Percentiles rank a stretch among this genome's conserved stretches.
Conservation (phyloP, 371 early-diverging fungal genomes). For the Apophysomyces variabilis region DNA sequence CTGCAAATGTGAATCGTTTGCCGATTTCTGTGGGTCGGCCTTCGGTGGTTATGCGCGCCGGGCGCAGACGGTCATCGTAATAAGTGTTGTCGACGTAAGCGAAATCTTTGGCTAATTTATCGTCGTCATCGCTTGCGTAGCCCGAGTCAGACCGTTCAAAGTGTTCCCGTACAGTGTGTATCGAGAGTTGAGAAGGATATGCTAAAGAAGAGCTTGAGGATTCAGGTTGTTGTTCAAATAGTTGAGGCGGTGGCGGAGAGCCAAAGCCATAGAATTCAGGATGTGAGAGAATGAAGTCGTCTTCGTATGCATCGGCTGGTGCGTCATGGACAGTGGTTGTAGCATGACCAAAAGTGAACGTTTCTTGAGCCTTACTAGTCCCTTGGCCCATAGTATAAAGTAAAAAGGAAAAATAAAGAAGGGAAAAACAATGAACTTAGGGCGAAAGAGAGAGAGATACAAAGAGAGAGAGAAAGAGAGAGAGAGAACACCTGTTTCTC, state of each 20-base stretch:
- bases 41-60: slow-evolving; percentile 14
- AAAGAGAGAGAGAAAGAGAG: neutral
- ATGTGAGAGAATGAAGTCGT: slow-evolving; percentile 7
- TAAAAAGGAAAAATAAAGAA: neutral
- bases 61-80: slow-evolving; percentile 20
- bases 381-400: slow-evolving; percentile 6
- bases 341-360: neutral
- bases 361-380: slow-evolving; percentile 4
- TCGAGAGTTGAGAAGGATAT: slow-evolving; percentile 10
- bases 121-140: slow-evolving; percentile 21
- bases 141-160: slow-evolving; percentile 29
- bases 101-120: slow-evolving; percentile 30
- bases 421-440: neutral
- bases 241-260: neutral
- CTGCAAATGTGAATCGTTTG: slow-evolving; percentile 17
- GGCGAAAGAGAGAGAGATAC: neutral
- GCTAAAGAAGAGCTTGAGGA: slow-evolving; percentile 7
- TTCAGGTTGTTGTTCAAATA: slow-evolving; percentile 5
- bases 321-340: neutral
- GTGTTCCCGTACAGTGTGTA: slow-evolving; percentile 1
- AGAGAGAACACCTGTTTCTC: slow-evolving; percentile 10
- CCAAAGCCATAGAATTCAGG: slow-evolving; percentile 8
- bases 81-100: slow-evolving; percentile 36
- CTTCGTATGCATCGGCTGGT: neutral
- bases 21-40: neutral